A percentile compares a stretch with the other conserved stretches of the same genome.
Evolutionary conservation across 2,329 filamentous ascomycete genomes (phyloP).

Genomic region (Salinomyces thailandicus): DNA sequence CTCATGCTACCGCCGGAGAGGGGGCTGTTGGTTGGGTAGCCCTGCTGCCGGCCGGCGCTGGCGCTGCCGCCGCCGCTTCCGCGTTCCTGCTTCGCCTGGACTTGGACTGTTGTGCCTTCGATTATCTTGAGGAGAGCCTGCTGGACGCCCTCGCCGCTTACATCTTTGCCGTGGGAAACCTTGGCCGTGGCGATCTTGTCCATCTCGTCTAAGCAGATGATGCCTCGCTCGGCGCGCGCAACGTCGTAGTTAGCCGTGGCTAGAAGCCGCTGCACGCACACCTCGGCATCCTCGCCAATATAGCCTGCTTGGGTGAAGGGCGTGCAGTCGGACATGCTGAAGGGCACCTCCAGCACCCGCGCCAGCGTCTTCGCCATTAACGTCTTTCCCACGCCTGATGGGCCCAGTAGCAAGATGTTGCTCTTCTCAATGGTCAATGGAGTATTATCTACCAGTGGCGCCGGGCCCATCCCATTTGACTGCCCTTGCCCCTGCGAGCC

Average conservation of each 20-base stretch:
- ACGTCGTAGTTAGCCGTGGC: conserved; percentile 86
- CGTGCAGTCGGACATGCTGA: conserved; percentile 91
- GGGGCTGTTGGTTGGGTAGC: conserved; percentile 27
- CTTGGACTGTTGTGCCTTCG: conserved; percentile 85
- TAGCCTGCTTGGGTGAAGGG: conserved; percentile 94
- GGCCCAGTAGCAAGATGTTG: conserved; percentile 81
- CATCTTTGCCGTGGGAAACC: conserved; percentile 80
- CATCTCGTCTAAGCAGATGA: conserved; percentile 92
- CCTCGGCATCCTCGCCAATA: conserved; percentile 95
- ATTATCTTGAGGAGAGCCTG: conserved; percentile 93
- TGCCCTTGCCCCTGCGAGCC: conserved; percentile 10
- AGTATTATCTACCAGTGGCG: conserved; percentile 43
- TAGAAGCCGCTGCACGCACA: conserved; percentile 80
- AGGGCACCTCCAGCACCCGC: conserved; percentile 85
- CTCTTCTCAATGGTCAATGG: conserved; percentile 84
- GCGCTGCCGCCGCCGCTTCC: conserved; percentile 23
- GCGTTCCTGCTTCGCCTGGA: conserved; percentile 74
- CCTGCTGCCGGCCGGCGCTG: conserved; percentile 7
- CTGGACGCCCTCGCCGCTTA: conserved; percentile 91
- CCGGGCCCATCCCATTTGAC: conserved; percentile 12
- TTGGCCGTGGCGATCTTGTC: conserved; percentile 92
- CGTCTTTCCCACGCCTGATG: conserved; percentile 92
- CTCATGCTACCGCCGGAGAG: conserved; percentile 25
- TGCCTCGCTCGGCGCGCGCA: conserved; percentile 74
- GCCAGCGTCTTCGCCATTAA: conserved; percentile 89